Conservation (phyloP, 169 alveolate species). For the Plasmodium vinckei region DNA sequence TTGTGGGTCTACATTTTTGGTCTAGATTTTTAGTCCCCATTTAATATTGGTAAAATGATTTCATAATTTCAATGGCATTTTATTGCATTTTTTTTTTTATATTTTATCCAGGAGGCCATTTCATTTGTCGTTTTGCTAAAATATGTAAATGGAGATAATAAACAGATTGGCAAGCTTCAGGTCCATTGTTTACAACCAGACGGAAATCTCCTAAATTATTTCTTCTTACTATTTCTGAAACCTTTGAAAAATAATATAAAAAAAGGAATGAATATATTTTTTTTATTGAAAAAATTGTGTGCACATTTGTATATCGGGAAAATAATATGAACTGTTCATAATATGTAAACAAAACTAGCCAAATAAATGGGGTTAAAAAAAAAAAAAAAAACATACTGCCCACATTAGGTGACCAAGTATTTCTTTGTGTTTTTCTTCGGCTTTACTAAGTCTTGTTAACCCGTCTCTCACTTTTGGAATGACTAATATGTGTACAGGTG, state of each 20-base stretch:
- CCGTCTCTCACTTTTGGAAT: constrained; percentile 93
- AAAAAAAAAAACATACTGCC: constrained; percentile 74
- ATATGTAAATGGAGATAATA: constrained; percentile 92
- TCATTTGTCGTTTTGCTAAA: constrained; percentile 86
- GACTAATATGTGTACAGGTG: constrained; percentile 93
- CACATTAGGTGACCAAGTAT: constrained; percentile 93
- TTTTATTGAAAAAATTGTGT: not conserved
- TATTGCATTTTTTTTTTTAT: constrained; percentile 1
- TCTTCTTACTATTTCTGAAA: constrained; percentile 88
- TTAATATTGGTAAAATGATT: no score
- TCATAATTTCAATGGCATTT: not conserved
- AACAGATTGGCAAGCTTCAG: constrained; percentile 92
- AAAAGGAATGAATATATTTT: not conserved
- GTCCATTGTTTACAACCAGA: constrained; percentile 94
- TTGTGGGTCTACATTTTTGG: not conserved
- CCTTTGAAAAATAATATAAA: constrained; percentile 54
- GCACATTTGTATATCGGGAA: not conserved
- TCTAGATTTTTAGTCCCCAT: not conserved
- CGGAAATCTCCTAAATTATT: constrained; percentile 92
- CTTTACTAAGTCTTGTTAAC: constrained; percentile 89
- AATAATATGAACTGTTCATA: constrained; percentile 1
- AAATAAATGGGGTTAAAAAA: not conserved
- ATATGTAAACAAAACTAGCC: not conserved
- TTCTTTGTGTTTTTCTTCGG: constrained; percentile 88
- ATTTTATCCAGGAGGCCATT: constrained; percentile 92